Base-by-base conservation (phyloP, 441 rosid species). In the Euphorbia schlechtendalii region DNA sequence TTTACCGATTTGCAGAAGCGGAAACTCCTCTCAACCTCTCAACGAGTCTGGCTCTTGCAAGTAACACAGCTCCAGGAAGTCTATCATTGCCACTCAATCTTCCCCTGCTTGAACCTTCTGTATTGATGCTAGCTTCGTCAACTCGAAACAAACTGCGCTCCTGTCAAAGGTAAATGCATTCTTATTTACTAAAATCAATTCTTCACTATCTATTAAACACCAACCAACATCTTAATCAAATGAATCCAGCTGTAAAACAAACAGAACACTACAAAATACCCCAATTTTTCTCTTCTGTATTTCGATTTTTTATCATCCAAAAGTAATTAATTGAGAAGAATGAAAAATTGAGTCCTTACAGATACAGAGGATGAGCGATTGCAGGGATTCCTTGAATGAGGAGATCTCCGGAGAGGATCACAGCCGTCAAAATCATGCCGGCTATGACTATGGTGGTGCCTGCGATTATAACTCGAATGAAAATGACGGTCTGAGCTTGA, bases 21-120 rank as follows among this genome's bases (percentile, higher is more conserved):
- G 92, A 78, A 32, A 84, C 83, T n/a, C 92, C 94, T 75, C 96
- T 81, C 64, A 92, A 76, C 80, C 96, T 81, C 80, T 90, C 96
- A 74, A 82, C 74, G 79, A 92, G 96, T 72, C 96, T 88, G 63
- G 76, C 96, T 74, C 96, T 86, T 34, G 98, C 96, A 67, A 88
- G 96, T 30, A 88, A 77, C 66, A 92, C 98, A 66, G 94, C 70
- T 56, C 96, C 96, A 41, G 96, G 98, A 73, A 89, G 96, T 81
- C 96, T 83, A 36, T 89, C 92, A 46, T 73, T 79, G 24, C 81
- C 73, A 18, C 73, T 72, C 58, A 70, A 49, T 63, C 73, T 78
- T 5, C 75, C 81, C 40, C 76, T 69, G 64, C 79, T 74, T 22
- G 69, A 75, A 66, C 59, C 69, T 56, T 82, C 88, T 11, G 59